These are phyloP conservation scores for Trichosporon sp. DNA, from an alignment of 1,284 basidiomycete genomes.

Conservation along the genomic window DNA sequence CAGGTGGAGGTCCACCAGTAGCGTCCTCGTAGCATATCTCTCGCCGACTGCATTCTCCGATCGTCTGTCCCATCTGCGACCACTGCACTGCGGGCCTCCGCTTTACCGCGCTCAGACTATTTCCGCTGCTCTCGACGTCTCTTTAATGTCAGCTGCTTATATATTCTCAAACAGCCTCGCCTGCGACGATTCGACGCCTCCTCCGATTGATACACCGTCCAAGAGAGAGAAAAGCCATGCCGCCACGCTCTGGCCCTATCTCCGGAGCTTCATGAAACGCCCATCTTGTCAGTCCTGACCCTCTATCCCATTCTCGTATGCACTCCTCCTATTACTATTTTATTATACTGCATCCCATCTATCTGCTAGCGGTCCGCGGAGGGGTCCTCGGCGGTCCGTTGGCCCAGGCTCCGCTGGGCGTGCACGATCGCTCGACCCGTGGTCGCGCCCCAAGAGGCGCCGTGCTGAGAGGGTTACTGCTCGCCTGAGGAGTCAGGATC, in stretches of 20 bases:
- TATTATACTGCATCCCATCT: background rate
- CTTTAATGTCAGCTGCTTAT: background rate
- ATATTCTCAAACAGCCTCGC: no score
- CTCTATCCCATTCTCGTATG: background rate
- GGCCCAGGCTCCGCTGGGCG: background rate
- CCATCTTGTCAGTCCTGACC: no score
- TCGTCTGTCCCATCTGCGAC: background rate
- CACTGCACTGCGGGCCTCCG: background rate
- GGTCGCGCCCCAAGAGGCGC: background rate
- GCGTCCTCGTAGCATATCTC: background rate
- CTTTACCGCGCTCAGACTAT: background rate
- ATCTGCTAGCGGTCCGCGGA: background rate
- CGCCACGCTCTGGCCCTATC: background rate
- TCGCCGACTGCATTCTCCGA: background rate
- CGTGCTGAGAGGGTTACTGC: background rate
- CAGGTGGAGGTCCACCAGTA: background rate
- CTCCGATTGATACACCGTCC: no score
- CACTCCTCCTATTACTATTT: background rate
- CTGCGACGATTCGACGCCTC: no score
- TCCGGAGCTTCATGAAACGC: no score
- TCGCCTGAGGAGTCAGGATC: background rate
- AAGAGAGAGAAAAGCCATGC: no score
- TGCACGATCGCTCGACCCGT: no score
- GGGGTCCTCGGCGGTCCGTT: background rate
- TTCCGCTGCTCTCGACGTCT: background rate